These are phyloP conservation scores for Pseudogymnoascus sp. DNA, from an alignment of 2,329 filamentous ascomycete genomes.

Conservation along the genomic window DNA sequence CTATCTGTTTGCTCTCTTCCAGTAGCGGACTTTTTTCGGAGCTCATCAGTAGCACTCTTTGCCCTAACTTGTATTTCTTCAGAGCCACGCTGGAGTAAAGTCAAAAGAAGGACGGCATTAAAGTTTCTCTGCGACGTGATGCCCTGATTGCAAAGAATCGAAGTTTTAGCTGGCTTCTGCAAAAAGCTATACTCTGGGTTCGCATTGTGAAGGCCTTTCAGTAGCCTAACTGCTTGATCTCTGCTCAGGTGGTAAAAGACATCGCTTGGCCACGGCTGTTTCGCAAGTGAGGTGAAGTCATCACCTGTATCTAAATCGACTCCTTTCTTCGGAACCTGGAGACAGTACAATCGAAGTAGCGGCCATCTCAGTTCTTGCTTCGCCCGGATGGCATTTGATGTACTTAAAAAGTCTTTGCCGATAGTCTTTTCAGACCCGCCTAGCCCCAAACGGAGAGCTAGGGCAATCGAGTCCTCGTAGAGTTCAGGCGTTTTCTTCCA, in stretches of 20 bases:
- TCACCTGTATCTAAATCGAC: slow-evolving; percentile 12
- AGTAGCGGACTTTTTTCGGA: slow-evolving; percentile 14
- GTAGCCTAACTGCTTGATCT: slow-evolving; percentile 10
- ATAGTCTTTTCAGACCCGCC: slow-evolving; percentile 9
- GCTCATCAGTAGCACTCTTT: slow-evolving; percentile 11
- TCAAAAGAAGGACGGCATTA: slow-evolving; percentile 12
- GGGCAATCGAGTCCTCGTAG: slow-evolving; percentile 10
- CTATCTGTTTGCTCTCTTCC: slow-evolving; percentile 24
- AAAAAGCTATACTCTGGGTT: slow-evolving; percentile 11
- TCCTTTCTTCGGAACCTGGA: slow-evolving; percentile 11
- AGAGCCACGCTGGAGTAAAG: slow-evolving; percentile 10
- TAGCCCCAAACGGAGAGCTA: slow-evolving; percentile 11
- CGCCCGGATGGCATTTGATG: not conserved
- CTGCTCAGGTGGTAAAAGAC: slow-evolving; percentile 11
- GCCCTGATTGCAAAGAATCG: slow-evolving; percentile 10
- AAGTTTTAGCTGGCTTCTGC: not conserved
- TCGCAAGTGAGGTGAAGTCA: slow-evolving; percentile 10
- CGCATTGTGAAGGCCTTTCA: slow-evolving; percentile 8
- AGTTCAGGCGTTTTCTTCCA: slow-evolving; percentile 10
- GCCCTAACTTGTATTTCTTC: slow-evolving; percentile 8
- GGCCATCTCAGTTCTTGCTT: slow-evolving; percentile 11
- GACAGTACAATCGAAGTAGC: slow-evolving; percentile 14
- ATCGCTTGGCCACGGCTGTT: slow-evolving; percentile 12
- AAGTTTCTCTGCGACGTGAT: slow-evolving; percentile 8
- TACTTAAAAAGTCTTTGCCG: slow-evolving; percentile 7